Evolutionary conservation across 225 moss, liverwort and hornwort species (phyloP).

Genomic region (Pleurozium schreberi): DNA sequence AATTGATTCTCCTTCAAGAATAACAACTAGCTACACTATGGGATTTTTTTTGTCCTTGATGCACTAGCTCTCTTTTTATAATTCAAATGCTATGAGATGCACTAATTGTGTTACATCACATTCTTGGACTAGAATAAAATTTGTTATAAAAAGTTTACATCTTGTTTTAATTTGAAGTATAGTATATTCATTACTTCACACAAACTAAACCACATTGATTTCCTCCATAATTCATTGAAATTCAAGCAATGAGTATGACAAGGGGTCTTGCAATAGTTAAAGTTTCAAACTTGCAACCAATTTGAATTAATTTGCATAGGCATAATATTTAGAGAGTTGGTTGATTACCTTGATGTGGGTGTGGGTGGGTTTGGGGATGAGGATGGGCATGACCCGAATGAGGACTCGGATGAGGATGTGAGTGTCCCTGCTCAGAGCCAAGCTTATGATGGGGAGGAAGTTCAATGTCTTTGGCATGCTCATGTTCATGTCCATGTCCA

Average conservation of each 20-base stretch:
- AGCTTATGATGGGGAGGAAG: not conserved
- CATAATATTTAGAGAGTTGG: not conserved
- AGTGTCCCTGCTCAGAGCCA: not conserved
- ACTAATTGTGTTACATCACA: not conserved
- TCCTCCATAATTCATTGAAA: not conserved
- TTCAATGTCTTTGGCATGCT: slow-evolving; percentile 4
- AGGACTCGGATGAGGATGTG: not conserved
- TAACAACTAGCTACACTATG: not conserved
- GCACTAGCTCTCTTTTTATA: too few species aligned
- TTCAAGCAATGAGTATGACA: not conserved
- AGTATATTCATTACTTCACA: not conserved
- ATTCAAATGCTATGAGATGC: not conserved
- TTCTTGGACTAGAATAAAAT: not conserved
- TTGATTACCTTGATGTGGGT: slow-evolving; percentile 6
- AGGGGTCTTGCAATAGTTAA: too few species aligned
- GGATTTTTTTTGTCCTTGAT: too few species aligned
- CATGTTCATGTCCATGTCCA: not conserved
- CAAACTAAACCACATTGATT: not conserved
- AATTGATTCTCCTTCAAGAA: not conserved
- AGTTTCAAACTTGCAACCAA: fast-evolving
- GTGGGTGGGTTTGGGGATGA: not conserved
- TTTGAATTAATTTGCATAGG: not conserved
- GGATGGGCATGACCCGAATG: not conserved
- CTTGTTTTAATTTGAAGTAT: not conserved
- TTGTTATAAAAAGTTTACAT: too few species aligned